Conservation (phyloP, 495 filamentous ascomycete genomes). For the Penicillium daleae region DNA sequence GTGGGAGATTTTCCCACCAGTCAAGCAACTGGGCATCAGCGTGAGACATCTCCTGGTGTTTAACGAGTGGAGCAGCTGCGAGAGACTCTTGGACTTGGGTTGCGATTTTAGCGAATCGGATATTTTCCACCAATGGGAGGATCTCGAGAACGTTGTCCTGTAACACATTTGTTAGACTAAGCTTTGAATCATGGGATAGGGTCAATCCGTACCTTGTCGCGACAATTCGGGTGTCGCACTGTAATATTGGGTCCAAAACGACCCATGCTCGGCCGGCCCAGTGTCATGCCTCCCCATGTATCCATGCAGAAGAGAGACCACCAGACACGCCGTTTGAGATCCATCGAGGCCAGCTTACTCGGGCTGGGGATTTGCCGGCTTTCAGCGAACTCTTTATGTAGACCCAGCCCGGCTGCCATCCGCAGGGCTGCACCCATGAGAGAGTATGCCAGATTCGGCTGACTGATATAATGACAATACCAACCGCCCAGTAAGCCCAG, state of each 20-base stretch:
- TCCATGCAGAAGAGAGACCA: conserved; percentile 82
- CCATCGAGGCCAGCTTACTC: conserved; percentile 39
- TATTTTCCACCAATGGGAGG: conserved; percentile 74
- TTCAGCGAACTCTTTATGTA: conserved; percentile 69
- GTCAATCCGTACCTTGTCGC: conserved; percentile 50
- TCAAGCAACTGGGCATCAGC: conserved; percentile 69
- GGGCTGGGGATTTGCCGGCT: conserved; percentile 45
- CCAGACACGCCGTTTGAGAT: conserved; percentile 74
- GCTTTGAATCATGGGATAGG: conserved; percentile 8
- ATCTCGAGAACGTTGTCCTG: conserved; percentile 58
- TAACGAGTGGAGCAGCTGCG: conserved; percentile 67
- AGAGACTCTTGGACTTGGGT: conserved; percentile 78
- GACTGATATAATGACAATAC: conserved; percentile 77
- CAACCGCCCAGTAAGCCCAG: conserved; percentile 70
- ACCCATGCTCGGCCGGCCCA: conserved; percentile 77
- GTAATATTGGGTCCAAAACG: conserved; percentile 75
- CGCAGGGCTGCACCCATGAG: conserved; percentile 62
- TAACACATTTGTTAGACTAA: neutral
- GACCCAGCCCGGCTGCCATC: conserved; percentile 70
- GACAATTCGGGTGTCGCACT: conserved; percentile 66
- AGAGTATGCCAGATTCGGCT: conserved; percentile 67
- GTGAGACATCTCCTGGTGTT: conserved; percentile 63
- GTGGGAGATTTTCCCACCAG: conserved; percentile 73
- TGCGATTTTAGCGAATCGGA: conserved; percentile 79
- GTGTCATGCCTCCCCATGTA: conserved; percentile 76